phyloP scores from a whole-genome alignment of 768 basidiomycete species.

The Naganishia vishniacii region DNA sequence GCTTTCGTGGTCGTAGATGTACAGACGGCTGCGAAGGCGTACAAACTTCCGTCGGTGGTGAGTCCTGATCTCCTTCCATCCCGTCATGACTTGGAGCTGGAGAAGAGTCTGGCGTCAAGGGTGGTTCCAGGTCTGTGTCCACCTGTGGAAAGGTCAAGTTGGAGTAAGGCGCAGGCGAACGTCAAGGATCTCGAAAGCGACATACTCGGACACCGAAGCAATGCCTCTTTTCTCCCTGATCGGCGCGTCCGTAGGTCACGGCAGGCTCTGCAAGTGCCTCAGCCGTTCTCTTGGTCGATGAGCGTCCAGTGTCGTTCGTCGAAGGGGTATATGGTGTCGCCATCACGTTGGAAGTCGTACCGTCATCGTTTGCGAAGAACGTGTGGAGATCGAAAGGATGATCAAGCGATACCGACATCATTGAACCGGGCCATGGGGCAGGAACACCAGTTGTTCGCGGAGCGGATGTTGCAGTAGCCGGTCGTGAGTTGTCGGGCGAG shows the following conservation, averaged over 20 bases:
- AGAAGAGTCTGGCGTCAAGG: not conserved
- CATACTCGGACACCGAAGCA: not conserved
- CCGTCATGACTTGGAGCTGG: not conserved
- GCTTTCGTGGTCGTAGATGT: not conserved
- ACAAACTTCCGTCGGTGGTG: not conserved
- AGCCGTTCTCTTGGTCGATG: not conserved
- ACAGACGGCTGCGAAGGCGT: not conserved
- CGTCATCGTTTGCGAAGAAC: conserved; percentile 12
- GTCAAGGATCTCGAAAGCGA: not conserved
- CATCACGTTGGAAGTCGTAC: not conserved
- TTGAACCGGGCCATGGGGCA: not conserved
- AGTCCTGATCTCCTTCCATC: not conserved
- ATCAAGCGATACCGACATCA: conserved; percentile 1
- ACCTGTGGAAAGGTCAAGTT: not conserved
- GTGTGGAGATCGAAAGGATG: conserved; percentile 8
- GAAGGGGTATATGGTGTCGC: not conserved
- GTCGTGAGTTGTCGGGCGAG: not conserved
- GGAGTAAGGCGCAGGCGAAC: not conserved
- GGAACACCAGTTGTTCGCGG: not conserved
- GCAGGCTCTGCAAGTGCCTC: not conserved
- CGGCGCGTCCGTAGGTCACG: not conserved
- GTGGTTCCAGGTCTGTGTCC: not conserved
- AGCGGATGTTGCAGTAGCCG: conserved; percentile 2
- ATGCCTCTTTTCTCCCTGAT: not conserved
- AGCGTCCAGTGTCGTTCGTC: not conserved